Conservation (phyloP, 768 basidiomycete genomes). For the Suillus subalutaceus region DNA sequence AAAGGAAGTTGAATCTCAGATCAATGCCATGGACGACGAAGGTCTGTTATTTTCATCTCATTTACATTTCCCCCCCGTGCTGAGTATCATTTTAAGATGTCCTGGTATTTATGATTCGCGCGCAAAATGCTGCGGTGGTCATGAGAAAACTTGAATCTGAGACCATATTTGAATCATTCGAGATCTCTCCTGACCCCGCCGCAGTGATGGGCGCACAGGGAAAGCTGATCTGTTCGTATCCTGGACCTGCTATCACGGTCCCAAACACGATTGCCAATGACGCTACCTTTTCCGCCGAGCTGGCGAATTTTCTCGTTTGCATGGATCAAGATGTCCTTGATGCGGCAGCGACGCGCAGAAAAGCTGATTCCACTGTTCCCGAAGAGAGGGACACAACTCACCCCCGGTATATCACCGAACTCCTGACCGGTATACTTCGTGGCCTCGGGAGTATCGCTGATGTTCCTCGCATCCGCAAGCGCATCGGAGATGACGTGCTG, state of each 20-base stretch:
- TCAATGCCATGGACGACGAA: constrained; percentile 23
- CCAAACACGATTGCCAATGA: constrained; percentile 32
- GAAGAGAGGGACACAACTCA: constrained; percentile 37
- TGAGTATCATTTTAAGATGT: constrained; percentile 33
- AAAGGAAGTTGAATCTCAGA: constrained; percentile 18
- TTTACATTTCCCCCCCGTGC: not conserved
- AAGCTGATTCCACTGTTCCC: constrained; percentile 33
- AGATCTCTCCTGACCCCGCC: constrained; percentile 40
- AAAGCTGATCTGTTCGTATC: constrained; percentile 48
- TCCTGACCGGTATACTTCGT: constrained; percentile 48
- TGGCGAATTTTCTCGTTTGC: constrained; percentile 42
- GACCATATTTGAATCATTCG: constrained; percentile 49
- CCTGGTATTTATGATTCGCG: constrained; percentile 40
- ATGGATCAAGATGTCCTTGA: constrained; percentile 36
- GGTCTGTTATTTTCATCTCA: constrained; percentile 10
- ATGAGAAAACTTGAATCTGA: constrained; percentile 32
- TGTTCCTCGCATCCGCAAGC: constrained; percentile 40
- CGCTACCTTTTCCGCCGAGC: constrained; percentile 33
- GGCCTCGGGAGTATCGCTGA: constrained; percentile 36
- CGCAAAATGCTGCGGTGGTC: constrained; percentile 53
- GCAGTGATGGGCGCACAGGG: constrained; percentile 42
- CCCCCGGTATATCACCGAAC: constrained; percentile 51
- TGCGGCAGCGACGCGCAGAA: constrained; percentile 35
- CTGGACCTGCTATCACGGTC: constrained; percentile 46
- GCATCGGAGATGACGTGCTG: constrained; percentile 50